phyloP scores from a whole-genome alignment of 495 filamentous ascomycete genomes.

The Copromyces sp. region DNA sequence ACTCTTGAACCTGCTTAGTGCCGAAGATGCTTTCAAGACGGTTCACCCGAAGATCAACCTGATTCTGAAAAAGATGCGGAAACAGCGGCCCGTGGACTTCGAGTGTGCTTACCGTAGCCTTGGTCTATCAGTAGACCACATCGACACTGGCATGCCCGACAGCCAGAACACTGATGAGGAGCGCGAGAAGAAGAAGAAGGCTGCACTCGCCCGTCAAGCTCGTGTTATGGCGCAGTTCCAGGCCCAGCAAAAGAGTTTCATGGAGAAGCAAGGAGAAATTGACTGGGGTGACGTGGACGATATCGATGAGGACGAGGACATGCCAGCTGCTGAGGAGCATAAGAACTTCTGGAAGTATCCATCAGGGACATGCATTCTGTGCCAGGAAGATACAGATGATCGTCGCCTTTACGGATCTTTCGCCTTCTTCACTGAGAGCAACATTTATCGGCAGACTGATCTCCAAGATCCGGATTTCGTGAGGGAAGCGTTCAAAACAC shows the following conservation, averaged over 20 bases:
- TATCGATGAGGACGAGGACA: constrained; percentile 54
- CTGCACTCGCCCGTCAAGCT: constrained; percentile 80
- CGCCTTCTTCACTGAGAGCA: constrained; percentile 77
- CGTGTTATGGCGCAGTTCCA: constrained; percentile 95
- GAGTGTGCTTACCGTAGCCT: constrained; percentile 44
- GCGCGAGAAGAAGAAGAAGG: constrained; percentile 75
- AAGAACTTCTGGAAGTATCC: constrained; percentile 85
- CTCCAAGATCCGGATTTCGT: constrained; percentile 73
- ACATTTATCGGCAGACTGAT: constrained; percentile 77
- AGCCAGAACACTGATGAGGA: constrained; percentile 53
- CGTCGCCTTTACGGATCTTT: constrained; percentile 84
- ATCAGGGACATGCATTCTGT: constrained; percentile 88
- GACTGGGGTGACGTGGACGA: constrained; percentile 75
- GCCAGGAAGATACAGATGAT: constrained; percentile 92
- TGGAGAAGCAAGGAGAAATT: constrained; percentile 72
- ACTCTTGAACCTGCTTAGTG: constrained; percentile 62
- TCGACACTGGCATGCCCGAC: constrained; percentile 44
- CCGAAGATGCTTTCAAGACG: constrained; percentile 61
- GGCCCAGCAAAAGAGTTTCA: constrained; percentile 87
- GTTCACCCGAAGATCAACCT: constrained; percentile 78
- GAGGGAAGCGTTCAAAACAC: constrained; percentile 67
- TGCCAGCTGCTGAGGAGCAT: constrained; percentile 50
- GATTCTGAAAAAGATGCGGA: constrained; percentile 77
- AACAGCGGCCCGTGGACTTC: constrained; percentile 64
- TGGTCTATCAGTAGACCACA: constrained; percentile 41